A percentile compares a stretch with the other conserved stretches of the same genome.
phyloP scores from a whole-genome alignment of 768 basidiomycete species.

The Plicaturopsis crispa region DNA sequence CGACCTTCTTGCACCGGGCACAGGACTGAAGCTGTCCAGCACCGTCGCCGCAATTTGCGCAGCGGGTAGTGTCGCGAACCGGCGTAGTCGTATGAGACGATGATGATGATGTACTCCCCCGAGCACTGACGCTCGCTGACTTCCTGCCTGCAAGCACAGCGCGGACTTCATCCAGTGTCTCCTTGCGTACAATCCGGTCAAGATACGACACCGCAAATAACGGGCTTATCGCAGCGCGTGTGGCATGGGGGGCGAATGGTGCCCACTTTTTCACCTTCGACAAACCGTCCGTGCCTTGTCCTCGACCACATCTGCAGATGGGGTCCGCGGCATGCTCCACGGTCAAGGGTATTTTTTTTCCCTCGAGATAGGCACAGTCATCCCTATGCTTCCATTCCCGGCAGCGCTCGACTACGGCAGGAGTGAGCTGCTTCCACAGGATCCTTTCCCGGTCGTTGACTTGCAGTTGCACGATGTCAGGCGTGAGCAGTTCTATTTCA shows the following conservation, averaged over 20 bases:
- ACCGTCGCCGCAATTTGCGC: too few relatives aligned
- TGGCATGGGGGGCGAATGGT: constrained; percentile 17
- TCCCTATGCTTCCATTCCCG: constrained; percentile 17
- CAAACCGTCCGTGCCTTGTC: constrained; percentile 17
- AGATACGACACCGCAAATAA: constrained; percentile 22
- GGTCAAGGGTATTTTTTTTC: constrained; percentile 15
- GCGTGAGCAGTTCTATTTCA: constrained; percentile 13
- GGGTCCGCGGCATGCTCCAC: constrained; percentile 14
- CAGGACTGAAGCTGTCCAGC: constrained; percentile 27
- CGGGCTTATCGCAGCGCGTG: constrained; percentile 21
- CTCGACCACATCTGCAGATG: constrained; percentile 23
- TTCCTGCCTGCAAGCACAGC: too few relatives aligned
- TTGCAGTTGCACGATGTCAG: background rate
- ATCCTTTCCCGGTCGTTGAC: constrained; percentile 12
- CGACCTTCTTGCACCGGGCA: constrained; percentile 26
- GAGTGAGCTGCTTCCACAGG: constrained; percentile 23
- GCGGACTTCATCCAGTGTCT: constrained; percentile 7
- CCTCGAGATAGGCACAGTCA: constrained; percentile 18
- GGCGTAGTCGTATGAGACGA: too few relatives aligned
- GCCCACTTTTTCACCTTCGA: constrained; percentile 12
- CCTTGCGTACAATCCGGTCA: constrained; percentile 13
- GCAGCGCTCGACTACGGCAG: constrained; percentile 22
- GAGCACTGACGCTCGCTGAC: too few relatives aligned
- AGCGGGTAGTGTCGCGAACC: too few relatives aligned
- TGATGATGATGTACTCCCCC: too few relatives aligned